These are phyloP conservation scores for Trypanosomatidae sp. DNA, from an alignment of 208 protist genomes.

Conservation along the genomic window DNA sequence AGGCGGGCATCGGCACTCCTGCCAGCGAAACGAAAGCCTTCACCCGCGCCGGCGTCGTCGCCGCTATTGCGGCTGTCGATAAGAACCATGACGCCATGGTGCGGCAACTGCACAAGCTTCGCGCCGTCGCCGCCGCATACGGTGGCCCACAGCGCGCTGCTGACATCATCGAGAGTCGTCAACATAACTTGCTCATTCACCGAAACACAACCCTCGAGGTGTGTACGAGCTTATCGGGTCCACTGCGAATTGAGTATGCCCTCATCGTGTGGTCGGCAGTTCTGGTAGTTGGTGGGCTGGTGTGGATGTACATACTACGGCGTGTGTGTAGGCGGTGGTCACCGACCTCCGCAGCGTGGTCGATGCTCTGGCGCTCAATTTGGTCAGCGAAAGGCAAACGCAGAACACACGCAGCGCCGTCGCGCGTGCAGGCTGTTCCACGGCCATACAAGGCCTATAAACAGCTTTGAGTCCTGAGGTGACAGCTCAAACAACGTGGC, in stretches of 20 bases:
- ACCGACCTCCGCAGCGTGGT: background rate
- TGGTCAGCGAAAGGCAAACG: background rate
- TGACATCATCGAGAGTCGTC: slow-evolving; percentile 46
- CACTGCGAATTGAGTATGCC: slow-evolving; percentile 10
- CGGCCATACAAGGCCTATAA: slow-evolving; percentile 3
- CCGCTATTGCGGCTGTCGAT: slow-evolving; percentile 21
- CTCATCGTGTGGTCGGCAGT: slow-evolving; percentile 4
- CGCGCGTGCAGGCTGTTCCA: slow-evolving; percentile 1
- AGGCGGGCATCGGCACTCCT: slow-evolving; percentile 37
- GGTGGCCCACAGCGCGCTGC: slow-evolving; percentile 42
- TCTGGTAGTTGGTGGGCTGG: slow-evolving; percentile 5
- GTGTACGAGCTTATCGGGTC: slow-evolving; percentile 22
- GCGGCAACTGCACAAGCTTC: slow-evolving; percentile 26
- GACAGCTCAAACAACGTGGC: background rate
- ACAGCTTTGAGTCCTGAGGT: background rate
- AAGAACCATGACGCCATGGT: slow-evolving; percentile 5
- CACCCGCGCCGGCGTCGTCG: slow-evolving; percentile 27
- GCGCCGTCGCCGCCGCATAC: slow-evolving; percentile 24
- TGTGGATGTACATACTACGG: slow-evolving; percentile 9
- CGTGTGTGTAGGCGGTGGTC: background rate
- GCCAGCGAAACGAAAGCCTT: slow-evolving; percentile 33
- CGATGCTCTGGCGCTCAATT: background rate
- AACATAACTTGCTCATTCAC: slow-evolving; percentile 45
- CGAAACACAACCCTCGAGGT: slow-evolving; percentile 29
- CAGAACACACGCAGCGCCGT: background rate